Percentiles rank a stretch among this genome's conserved stretches.
Conservation (phyloP, 2,329 filamentous ascomycete species). For the Drechslera avenae region DNA sequence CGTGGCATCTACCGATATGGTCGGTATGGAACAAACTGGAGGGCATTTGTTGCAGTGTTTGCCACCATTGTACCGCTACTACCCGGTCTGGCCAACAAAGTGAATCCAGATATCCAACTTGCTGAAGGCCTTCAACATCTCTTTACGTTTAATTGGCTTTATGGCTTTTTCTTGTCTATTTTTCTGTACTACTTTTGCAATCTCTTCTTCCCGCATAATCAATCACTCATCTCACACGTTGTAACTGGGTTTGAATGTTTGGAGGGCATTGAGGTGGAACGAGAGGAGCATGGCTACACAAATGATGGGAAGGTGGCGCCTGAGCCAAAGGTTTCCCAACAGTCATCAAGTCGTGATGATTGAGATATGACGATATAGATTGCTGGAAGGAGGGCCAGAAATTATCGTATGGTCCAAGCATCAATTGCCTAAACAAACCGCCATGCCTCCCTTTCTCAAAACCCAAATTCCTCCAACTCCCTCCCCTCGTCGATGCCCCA, state of each 20-base stretch:
- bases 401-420: background rate
- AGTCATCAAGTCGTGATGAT: background rate
- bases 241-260: conserved; percentile 12
- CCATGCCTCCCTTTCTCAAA: background rate
- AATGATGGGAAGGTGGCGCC: background rate
- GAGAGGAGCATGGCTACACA: background rate
- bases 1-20: conserved; percentile 21
- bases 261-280: conserved; percentile 7
- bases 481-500: conserved; percentile 10
- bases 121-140: conserved; percentile 24
- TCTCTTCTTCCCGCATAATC: conserved; percentile 40
- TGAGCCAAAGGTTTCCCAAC: background rate
- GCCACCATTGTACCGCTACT: conserved; percentile 21
- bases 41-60: conserved; percentile 23
- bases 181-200: conserved; percentile 37
- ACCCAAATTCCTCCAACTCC: conserved; percentile 9
- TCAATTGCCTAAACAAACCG: background rate
- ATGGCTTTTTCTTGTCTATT: conserved; percentile 33
- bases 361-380: background rate
- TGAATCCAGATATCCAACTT: conserved; percentile 23
- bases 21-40: conserved; percentile 28
- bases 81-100: conserved; percentile 25
- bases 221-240: conserved; percentile 35
- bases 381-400: background rate
- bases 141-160: conserved; percentile 48